Conservation (phyloP, 2,329 filamentous ascomycete genomes). For the Fusarium nurragi region DNA sequence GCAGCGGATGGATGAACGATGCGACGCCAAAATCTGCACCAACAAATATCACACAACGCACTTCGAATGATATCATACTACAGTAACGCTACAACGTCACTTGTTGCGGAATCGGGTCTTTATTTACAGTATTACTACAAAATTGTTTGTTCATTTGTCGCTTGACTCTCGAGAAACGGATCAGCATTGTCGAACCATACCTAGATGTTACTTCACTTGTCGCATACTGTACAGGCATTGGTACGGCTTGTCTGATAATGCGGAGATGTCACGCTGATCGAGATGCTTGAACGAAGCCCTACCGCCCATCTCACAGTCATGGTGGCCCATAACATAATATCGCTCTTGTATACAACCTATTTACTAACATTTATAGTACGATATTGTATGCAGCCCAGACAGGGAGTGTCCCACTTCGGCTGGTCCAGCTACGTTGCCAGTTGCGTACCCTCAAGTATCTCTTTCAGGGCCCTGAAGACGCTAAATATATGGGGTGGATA, state of each 20-base stretch:
- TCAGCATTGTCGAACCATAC: constrained; percentile 44
- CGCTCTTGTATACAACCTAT: constrained; percentile 17
- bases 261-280: constrained; percentile 4
- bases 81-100: constrained; percentile 37
- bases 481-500: constrained; percentile 40
- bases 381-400: constrained; percentile 23
- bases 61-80: constrained; percentile 49
- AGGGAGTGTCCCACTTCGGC: constrained; percentile 32
- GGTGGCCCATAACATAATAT: constrained; percentile 10
- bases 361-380: constrained; percentile 34
- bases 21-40: background rate
- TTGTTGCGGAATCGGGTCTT: constrained; percentile 27
- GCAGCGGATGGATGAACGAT: constrained; percentile 1
- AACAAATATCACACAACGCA: constrained; percentile 5
- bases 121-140: constrained; percentile 7
- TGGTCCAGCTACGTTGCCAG: constrained; percentile 16
- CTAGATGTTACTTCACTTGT: constrained; percentile 33
- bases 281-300: constrained; percentile 2
- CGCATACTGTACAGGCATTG: constrained; percentile 21
- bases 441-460: constrained; percentile 43
- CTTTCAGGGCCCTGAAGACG: constrained; percentile 33
- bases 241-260: background rate
- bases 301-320: constrained; percentile 3
- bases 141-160: constrained; percentile 39
- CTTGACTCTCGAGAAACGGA: constrained; percentile 39